Base-by-base conservation (phyloP, 1,284 basidiomycete genomes). In the Moesziomyces aphidis region DNA sequence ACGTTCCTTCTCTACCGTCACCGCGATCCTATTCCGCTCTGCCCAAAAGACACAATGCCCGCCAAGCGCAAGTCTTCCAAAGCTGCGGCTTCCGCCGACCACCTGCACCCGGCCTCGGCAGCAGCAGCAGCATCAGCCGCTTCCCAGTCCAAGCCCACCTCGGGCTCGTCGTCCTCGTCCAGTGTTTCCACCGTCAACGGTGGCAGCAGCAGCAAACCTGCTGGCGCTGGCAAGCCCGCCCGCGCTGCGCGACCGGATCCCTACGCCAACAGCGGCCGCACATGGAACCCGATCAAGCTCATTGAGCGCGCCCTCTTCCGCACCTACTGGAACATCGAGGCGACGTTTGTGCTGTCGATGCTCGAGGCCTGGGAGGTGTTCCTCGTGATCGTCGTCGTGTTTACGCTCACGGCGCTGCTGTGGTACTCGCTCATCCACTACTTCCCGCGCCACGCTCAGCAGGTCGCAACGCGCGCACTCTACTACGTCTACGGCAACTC, bases 301-400 rank as follows among this genome's bases (percentile, higher is more conserved):
- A 61, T 71, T 58, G 68, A 75, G 46, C 73, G 73, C n/a, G 64
- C 61, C 15, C 51, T 75, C 22, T 75, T 75, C 39, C 60, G 63
- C 17, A 36, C 61, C 45, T 68, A 76, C 47, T 69, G 66, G 62
- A 64, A 73, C 50, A 46, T 76, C 26, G 62, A 61, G 36, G 61
- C 56, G 19, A 70, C 70, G 19, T 76, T 66, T 43, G 70, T 67
- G 15, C 61, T 76, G 6, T 64, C 64, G 44, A 73, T 73, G 70
- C 55, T 76, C 28, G 74, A 76, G 62, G 63, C 66, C 1, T 76
- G 74, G 74, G 74, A 76, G 36, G 62, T 73, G 1, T 60, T 69
- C 22, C 55, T 76, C 24, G 70, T 73, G 48, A 75, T 73, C 10
- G 56, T 67, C 13, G 63, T 70, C 8, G 68, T 63, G 44, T 19